Conservation (phyloP, 2,329 filamentous ascomycete genomes). For the Colletotrichum echinochloae region DNA sequence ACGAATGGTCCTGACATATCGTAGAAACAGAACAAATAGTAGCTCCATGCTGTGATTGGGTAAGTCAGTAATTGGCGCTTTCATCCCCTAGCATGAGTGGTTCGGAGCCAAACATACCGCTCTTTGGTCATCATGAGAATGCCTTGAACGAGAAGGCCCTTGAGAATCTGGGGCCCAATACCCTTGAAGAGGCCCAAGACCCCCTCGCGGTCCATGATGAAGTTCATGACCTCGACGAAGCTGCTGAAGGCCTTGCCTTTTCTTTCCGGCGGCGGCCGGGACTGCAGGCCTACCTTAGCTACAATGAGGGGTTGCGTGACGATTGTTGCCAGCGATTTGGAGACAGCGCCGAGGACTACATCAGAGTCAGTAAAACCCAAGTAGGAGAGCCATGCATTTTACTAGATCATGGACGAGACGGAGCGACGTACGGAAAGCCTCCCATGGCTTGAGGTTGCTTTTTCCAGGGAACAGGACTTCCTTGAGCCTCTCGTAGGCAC, state of each 20-base stretch:
- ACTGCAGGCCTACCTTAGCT: constrained; percentile 96
- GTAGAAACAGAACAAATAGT: constrained; percentile 85
- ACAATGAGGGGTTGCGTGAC: constrained; percentile 96
- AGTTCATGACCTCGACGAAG: constrained; percentile 94
- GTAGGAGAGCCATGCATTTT: background rate
- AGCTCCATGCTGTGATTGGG: constrained; percentile 82
- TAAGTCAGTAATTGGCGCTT: constrained; percentile 12
- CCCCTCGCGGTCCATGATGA: constrained; percentile 92
- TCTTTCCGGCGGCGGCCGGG: constrained; percentile 85
- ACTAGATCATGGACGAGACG: background rate
- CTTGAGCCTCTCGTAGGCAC: constrained; percentile 91
- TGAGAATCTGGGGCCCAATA: constrained; percentile 92
- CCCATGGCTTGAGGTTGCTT: constrained; percentile 79
- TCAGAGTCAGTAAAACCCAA: constrained; percentile 8
- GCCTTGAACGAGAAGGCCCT: constrained; percentile 93
- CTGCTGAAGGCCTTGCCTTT: constrained; percentile 93
- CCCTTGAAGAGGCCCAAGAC: constrained; percentile 91
- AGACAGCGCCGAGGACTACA: constrained; percentile 88
- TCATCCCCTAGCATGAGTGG: background rate
- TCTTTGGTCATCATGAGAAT: constrained; percentile 99
- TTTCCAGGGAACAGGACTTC: constrained; percentile 82
- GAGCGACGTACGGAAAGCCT: constrained; percentile 84
- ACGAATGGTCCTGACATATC: constrained; percentile 80
- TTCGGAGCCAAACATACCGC: constrained; percentile 65
- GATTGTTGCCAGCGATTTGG: constrained; percentile 92